Base-by-base conservation (phyloP, 352 stramenopile species). In the Phytophthora fragariaefolia region DNA sequence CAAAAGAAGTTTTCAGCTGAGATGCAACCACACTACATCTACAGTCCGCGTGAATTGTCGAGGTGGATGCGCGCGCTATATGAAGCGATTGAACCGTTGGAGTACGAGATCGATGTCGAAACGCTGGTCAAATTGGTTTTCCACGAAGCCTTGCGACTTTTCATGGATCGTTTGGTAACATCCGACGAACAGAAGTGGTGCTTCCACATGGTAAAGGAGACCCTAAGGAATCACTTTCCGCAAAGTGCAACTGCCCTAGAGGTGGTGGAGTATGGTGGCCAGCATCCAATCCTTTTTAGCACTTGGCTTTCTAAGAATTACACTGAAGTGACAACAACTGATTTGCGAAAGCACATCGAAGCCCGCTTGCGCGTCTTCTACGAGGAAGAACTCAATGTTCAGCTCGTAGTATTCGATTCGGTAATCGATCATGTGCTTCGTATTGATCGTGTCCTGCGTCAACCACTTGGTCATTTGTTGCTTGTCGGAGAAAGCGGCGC, bases 321-420 rank as follows among this genome's bases (percentile, higher is more conserved):
- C 71, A 90, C 89, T 10, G 90, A 98, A 73, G 96, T 98, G 13
- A 90, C 93, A 54, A 89, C 90, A 36, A 77, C 91, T 20, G 94
- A 98, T 50, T 78, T 99, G 20, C 95, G 97, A 15, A 93, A 97
- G 49, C 99, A 99, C 69, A 92, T 99, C 42, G 88, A 93, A 82
- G 96, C 97, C 13, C 88, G 98, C 20, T 87, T 99, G 38, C 90
- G 93, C 6, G 95, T 99, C 9, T 99, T 99, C 78, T 99, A 99
- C 69, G 98, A 99, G 76, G 98, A 99, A 81, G 98, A 99, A 73
- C 83, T 99, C 12, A 98, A 99, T 71, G 98, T 99, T 28, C 97
- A 97, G 45, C 77, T 99, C 2, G 97, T 99, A n/a, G 90, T 99
- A 32, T 99, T 99, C 71, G 98, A 99, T 79, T 99, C 99, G 12